Conservation (phyloP, 345 rosid species). For the Ceriops zippeliana region DNA sequence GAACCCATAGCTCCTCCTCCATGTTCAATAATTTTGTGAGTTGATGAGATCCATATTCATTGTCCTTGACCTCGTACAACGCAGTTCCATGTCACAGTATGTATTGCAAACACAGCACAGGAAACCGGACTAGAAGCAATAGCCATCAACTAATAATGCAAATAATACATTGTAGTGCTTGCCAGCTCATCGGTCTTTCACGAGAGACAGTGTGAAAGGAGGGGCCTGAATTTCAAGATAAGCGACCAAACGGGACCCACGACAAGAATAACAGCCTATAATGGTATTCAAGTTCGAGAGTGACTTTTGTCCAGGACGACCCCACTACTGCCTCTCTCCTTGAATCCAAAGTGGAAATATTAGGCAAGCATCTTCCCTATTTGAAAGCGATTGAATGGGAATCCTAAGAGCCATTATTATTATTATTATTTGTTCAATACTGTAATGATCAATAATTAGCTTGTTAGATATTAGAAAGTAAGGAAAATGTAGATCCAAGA, state of each 20-base stretch:
- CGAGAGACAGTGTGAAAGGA: slow-evolving; percentile 20
- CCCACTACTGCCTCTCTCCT: slow-evolving; percentile 8
- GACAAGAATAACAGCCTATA: no score
- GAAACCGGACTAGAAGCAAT: no score
- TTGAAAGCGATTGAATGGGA: slow-evolving; percentile 57
- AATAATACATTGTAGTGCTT: slow-evolving; percentile 15
- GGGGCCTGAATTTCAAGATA: slow-evolving; percentile 14
- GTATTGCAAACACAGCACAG: no score
- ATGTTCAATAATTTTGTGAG: no score
- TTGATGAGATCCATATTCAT: no score
- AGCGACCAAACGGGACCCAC: not conserved
- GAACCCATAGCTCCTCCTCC: no score
- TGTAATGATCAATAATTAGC: not conserved
- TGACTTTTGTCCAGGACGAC: slow-evolving; percentile 7
- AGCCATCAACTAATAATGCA: not conserved
- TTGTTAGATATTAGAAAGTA: no score
- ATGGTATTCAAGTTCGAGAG: not conserved
- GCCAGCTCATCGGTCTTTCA: slow-evolving; percentile 38
- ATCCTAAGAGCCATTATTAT: slow-evolving; percentile 33
- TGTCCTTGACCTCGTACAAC: no score
- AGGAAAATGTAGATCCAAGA: no score
- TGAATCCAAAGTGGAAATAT: slow-evolving; percentile 27
- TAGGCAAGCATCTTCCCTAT: slow-evolving; percentile 25
- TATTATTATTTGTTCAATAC: not conserved
- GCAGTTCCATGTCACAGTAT: no score